Base-by-base conservation (phyloP, 1,139 yeast species). In the Yamadazyma diddensiae region DNA sequence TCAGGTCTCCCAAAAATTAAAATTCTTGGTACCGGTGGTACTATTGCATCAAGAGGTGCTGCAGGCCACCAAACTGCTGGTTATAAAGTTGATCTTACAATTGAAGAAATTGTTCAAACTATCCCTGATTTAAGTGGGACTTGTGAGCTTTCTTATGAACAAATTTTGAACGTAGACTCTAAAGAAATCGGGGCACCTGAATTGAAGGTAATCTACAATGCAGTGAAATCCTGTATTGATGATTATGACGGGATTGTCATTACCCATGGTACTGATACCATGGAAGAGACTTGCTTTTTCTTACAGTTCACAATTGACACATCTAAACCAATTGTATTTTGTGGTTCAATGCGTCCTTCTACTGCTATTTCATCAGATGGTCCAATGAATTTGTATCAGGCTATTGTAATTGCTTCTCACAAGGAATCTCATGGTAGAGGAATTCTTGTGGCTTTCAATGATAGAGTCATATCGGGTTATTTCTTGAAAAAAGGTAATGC, bases 301-400 rank as follows among this genome's bases (percentile, higher is more conserved):
- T 58, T 80, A 27, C 84, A 79, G 44, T 60, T 74, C 37, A 75
- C 84, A 3, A 58, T 79, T 22, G 68, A 73, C 36, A 65, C 78
- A 22, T 63, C 64, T 30, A 74, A 77, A 37, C 85, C 85, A 2
- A 72, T 80, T 31, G 85, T 79, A 4, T 58, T 80, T 52, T 79
- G 84, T 38, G 87, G 87, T 1, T 74, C 82, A 2, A 80, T 80
- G 87, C 66, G 87, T 46, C 87, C 87, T 1, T 74, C 82, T 6
- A 77, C 84, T 2, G 77, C 82, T 20, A 72, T 80, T 29, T 77
- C 83, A 2, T 77, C 83, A 5, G 87, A 80, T 50, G 86, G 86
- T 2, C 82, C 84, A 5, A 79, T 80, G 80, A 80, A 80, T 52
- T 57, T 80, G 37, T 80, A 79, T 49, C 85, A 80, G 49, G 84